phyloP scores from a whole-genome alignment of 148 eudicot species.

The Camellia granthamiana region DNA sequence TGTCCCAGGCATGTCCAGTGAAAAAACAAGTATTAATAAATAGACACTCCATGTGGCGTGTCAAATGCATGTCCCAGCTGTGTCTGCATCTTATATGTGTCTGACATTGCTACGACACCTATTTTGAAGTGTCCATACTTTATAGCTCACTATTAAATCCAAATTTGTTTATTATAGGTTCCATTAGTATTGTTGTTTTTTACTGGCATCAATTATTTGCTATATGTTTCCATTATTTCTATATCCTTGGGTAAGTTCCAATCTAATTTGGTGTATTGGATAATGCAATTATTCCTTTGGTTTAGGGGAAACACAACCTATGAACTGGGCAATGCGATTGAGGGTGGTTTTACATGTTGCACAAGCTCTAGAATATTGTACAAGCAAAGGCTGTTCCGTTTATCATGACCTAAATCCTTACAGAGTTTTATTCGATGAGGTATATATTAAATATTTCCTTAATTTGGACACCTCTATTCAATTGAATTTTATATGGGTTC shows the following conservation, averaged over 20 bases:
- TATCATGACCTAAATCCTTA: slow-evolving; percentile 76
- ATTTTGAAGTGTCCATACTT: no score
- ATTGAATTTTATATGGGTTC: slow-evolving; percentile 1
- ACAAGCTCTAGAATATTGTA: slow-evolving; percentile 63
- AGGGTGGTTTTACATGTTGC: slow-evolving; percentile 68
- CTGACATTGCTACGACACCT: no score
- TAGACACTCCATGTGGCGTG: no score
- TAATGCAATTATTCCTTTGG: background rate
- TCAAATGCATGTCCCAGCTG: no score
- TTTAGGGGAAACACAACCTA: slow-evolving; percentile 73
- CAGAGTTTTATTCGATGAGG: slow-evolving; percentile 68
- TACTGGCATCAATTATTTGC: background rate
- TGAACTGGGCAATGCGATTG: slow-evolving; percentile 78
- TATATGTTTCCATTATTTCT: no score
- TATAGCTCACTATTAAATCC: no score
- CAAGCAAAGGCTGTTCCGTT: slow-evolving; percentile 63
- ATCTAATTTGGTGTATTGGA: background rate
- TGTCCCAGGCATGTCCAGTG: background rate
- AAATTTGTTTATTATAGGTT: background rate
- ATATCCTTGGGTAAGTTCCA: background rate
- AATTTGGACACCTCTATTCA: background rate
- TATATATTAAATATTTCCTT: slow-evolving; percentile 17
- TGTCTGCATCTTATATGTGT: no score
- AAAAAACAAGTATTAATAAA: no score
- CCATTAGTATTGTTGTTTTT: background rate